These are phyloP conservation scores for Alloascoidea africana DNA, from an alignment of 805 yeast species.

Conservation along the genomic window DNA sequence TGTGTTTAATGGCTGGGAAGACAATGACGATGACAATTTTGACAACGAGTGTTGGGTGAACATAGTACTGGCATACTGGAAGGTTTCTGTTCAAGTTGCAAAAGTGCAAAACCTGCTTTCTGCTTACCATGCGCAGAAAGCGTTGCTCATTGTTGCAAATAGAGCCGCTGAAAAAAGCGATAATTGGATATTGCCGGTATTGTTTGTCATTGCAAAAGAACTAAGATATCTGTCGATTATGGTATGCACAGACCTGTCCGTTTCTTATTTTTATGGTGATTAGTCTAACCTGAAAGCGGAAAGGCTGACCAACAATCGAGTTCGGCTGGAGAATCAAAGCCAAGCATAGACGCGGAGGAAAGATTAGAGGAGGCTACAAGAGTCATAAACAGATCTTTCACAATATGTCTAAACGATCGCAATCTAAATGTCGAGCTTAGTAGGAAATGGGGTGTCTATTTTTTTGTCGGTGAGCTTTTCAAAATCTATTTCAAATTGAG, in stretches of 20 bases:
- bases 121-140: conserved; percentile 12
- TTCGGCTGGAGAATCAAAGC: not conserved
- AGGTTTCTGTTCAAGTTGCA: conserved; percentile 1
- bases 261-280: no score
- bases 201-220: conserved; percentile 14
- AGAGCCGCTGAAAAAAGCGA: conserved; percentile 76
- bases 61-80: conserved; percentile 1
- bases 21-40: no score
- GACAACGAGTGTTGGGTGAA: not conserved
- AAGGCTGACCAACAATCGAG: not conserved
- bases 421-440: conserved; percentile 31
- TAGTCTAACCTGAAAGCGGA: no score
- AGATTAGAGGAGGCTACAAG: conserved; percentile 39
- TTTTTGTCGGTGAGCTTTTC: conserved; percentile 55
- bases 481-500: conserved; percentile 49
- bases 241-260: conserved; percentile 10
- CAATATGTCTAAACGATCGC: conserved; percentile 65
- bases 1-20: not conserved
- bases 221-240: conserved; percentile 14
- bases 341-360: no score
- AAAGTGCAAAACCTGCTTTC: not conserved
- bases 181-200: conserved; percentile 34
- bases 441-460: conserved; percentile 52
- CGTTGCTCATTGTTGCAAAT: conserved; percentile 35
- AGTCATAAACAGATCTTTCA: conserved; percentile 58